Percentiles rank a stretch among this genome's conserved stretches.
phyloP scores from a whole-genome alignment of 2,329 filamentous ascomycete species.

The Plectosphaerella plurivora region DNA sequence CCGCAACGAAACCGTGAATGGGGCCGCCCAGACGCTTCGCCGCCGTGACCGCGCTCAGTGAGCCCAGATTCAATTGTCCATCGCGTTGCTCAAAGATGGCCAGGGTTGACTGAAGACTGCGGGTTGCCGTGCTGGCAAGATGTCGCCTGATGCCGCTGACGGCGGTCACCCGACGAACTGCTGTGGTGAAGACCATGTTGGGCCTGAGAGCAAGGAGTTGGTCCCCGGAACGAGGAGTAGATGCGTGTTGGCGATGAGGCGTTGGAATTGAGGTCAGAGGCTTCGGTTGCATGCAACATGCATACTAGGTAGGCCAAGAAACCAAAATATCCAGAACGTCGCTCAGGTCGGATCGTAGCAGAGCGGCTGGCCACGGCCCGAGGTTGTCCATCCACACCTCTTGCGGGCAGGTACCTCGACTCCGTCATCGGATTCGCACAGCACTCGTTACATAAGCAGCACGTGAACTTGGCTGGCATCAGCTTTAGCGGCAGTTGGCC shows the following conservation, averaged over 20 bases:
- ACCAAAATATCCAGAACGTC: neutral
- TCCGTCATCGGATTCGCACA: neutral
- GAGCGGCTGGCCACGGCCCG: slow-evolving; percentile 33
- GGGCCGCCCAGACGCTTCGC: slow-evolving; percentile 81
- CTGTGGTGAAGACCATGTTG: slow-evolving; percentile 24
- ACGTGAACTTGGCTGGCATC: neutral
- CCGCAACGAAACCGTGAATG: slow-evolving; percentile 84
- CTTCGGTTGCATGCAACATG: neutral
- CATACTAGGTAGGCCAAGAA: neutral
- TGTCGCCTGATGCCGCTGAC: slow-evolving; percentile 30
- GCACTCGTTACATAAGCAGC: neutral
- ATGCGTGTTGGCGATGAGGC: neutral
- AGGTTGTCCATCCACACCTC: slow-evolving; percentile 15
- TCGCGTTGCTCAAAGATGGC: slow-evolving; percentile 90
- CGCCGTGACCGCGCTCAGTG: slow-evolving; percentile 79
- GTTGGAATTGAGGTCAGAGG: too few relatives aligned
- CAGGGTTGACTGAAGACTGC: slow-evolving; percentile 72
- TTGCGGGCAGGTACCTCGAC: neutral
- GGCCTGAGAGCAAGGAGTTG: neutral
- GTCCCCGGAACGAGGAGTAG: neutral
- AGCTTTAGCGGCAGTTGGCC: neutral
- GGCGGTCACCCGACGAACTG: slow-evolving; percentile 6
- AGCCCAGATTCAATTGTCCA: slow-evolving; percentile 78
- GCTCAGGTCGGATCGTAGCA: neutral
- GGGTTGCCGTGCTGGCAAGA: neutral